Percentiles rank a stretch among this genome's conserved stretches.
phyloP scores from a whole-genome alignment of 768 basidiomycete species.

The Suillus hirtellus region DNA sequence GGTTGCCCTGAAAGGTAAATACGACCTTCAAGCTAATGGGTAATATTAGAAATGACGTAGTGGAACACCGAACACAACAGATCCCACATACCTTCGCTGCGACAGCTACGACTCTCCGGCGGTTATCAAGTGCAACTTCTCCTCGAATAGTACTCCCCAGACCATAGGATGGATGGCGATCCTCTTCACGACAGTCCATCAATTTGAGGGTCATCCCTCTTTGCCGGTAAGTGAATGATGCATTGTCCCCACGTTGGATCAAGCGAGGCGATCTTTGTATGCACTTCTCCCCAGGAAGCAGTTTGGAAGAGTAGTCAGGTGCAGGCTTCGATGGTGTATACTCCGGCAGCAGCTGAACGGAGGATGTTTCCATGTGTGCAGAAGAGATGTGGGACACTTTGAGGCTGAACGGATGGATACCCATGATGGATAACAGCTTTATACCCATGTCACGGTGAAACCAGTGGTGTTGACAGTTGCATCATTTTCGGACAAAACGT shows the following conservation, averaged over 20 bases:
- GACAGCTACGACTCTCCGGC: conserved; percentile 29
- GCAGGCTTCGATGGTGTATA: conserved; percentile 57
- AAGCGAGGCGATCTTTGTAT: conserved; percentile 48
- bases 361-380: conserved; percentile 8
- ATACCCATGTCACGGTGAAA: neutral
- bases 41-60: neutral
- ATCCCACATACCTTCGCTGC: conserved; percentile 26
- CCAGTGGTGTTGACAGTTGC: conserved; percentile 3
- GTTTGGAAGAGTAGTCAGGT: conserved; percentile 60
- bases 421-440: neutral
- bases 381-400: neutral
- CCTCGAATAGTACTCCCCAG: conserved; percentile 30
- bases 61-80: neutral
- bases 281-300: conserved; percentile 49
- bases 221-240: conserved; percentile 33
- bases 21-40: conserved; percentile 27
- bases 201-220: conserved; percentile 31
- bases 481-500: conserved; percentile 4
- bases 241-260: conserved; percentile 17
- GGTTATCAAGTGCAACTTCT: conserved; percentile 29
- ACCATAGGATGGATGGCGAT: conserved; percentile 31
- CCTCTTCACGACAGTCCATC: conserved; percentile 33
- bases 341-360: conserved; percentile 39
- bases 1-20: conserved; percentile 20
- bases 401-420: neutral